Base-by-base conservation (phyloP, 257 asterid genomes). In the Lithospermum erythrorhizon region DNA sequence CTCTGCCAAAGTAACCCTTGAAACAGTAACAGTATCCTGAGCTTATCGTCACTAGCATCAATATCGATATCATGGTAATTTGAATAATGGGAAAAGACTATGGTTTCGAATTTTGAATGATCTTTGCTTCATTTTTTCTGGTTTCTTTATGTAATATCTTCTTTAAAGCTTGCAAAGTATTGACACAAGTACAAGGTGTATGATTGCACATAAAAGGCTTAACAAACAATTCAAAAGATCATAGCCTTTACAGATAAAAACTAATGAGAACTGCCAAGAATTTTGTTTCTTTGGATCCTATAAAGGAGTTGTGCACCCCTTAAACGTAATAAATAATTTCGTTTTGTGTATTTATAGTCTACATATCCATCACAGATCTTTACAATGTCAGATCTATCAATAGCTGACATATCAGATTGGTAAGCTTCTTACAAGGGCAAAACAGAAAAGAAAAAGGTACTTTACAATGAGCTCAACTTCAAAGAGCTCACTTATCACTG, bases 401-500 rank as follows among this genome's bases (percentile, higher is more conserved):
- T 18, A 55, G 24, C 59, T 24, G 35, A 55, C 32, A 29, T 55
- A 55, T 22, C 24, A 0, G 35, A 55, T 55, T 55, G 27, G 59
- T 55, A 52, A 5, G 27, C 59, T 21, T 9, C 35, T 22, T n/a
- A 52, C 9, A 51, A 17, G 9, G 1, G 20, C n/a, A n/a, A 19
- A 1, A 57, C 4, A 29, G 15, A 54, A 41, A 56, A 20, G 14
- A 53, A 18, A 52, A 35, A 8, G 15, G 7, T 72, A 68, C 76
- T 73, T 57, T 65, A 70, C 84, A 76, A 62, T 54, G 27, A 21
- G 57, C 67, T 63, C 71, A 62, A 30, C 58, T 71, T 58, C 68
- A 20, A 64, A 25, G 59, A 17, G 9, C 48, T 11, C 55, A 54
- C 53, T 18, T 22, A n/a, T n/a, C 51, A 35, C 32, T 19, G 11